Conservation (phyloP, 2,329 filamentous ascomycete genomes). For the Colletotrichum aenigma region DNA sequence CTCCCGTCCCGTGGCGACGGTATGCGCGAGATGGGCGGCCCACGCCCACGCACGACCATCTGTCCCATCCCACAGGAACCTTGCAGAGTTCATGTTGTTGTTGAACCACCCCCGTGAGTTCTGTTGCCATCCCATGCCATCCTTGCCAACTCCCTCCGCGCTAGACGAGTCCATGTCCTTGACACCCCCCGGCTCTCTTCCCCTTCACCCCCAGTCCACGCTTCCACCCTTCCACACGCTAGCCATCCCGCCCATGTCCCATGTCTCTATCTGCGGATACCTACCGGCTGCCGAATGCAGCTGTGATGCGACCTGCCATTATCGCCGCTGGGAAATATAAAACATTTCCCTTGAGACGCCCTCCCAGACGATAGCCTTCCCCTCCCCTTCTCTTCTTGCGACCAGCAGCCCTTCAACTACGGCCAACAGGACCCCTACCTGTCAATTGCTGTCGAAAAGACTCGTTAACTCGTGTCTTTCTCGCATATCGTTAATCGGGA, state of each 20-base stretch:
- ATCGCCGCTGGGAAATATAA: constrained; percentile 13
- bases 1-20: constrained; percentile 16
- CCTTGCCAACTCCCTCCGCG: background rate
- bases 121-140: background rate
- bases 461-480: constrained; percentile 20
- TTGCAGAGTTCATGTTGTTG: background rate
- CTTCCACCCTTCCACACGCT: constrained; percentile 1
- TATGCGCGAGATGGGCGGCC: background rate
- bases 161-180: constrained; percentile 12
- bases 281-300: constrained; percentile 17
- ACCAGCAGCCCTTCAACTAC: constrained; percentile 13
- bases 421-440: background rate
- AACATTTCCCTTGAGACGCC: background rate
- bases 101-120: background rate
- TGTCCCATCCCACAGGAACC: background rate
- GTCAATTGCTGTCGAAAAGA: constrained; percentile 17
- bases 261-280: constrained; percentile 10
- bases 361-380: background rate
- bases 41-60: background rate
- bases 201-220: background rate
- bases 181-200: background rate
- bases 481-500: background rate
- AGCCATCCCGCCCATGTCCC: background rate
- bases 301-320: constrained; percentile 1
- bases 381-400: background rate